Evolutionary conservation across 805 yeast species (phyloP).

Genomic region (Clavispora fructus): DNA sequence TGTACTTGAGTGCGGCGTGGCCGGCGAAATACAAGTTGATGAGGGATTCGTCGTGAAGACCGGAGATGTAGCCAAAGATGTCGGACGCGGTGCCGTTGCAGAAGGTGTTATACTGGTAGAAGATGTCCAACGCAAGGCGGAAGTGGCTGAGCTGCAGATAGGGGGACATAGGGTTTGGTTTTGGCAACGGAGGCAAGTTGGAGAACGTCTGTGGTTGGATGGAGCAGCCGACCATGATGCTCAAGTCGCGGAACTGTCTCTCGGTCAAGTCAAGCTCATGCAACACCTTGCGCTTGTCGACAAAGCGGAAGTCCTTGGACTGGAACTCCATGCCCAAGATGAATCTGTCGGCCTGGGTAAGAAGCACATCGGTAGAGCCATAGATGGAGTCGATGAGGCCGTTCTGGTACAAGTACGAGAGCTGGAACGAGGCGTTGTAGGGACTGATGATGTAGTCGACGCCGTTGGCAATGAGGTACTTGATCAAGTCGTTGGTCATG

Average conservation of each 20-base stretch:
- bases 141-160: slow-evolving; percentile 36
- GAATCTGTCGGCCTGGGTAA: slow-evolving; percentile 62
- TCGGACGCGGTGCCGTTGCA: slow-evolving; percentile 21
- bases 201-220: slow-evolving; percentile 63
- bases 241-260: slow-evolving; percentile 68
- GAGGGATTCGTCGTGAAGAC: slow-evolving; percentile 40
- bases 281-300: slow-evolving; percentile 55
- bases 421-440: slow-evolving; percentile 71
- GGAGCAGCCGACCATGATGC: slow-evolving; percentile 74
- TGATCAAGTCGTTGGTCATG: slow-evolving; percentile 51
- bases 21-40: slow-evolving; percentile 61
- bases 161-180: slow-evolving; percentile 36
- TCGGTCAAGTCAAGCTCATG: slow-evolving; percentile 55
- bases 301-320: slow-evolving; percentile 58
- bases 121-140: slow-evolving; percentile 35
- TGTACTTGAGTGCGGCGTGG: slow-evolving; percentile 57
- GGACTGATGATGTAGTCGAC: slow-evolving; percentile 78
- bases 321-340: slow-evolving; percentile 68
- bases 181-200: slow-evolving; percentile 43
- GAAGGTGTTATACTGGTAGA: slow-evolving; percentile 29
- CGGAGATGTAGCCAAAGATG: slow-evolving; percentile 43
- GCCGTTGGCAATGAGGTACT: slow-evolving; percentile 48
- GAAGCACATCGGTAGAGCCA: slow-evolving; percentile 77
- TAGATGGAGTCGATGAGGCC: slow-evolving; percentile 66
- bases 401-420: slow-evolving; percentile 60